Conservation (phyloP, 345 rosid genomes). For the Eucalyptus rudis region DNA sequence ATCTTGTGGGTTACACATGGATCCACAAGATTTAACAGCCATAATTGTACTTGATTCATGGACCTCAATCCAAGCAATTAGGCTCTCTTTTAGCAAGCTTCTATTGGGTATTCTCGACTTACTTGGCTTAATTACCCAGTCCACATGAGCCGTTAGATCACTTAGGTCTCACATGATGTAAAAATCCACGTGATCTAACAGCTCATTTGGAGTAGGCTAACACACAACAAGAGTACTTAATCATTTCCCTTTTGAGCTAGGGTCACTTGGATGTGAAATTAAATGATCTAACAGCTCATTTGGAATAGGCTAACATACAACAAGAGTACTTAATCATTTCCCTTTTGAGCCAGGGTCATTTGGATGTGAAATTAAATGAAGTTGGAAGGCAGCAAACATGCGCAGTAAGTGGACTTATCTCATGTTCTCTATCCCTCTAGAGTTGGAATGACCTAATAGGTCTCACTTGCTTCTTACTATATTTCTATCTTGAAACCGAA, state of each 20-base stretch:
- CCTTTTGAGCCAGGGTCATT: background rate
- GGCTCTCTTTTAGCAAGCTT: background rate
- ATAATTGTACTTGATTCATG: no score
- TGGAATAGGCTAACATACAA: background rate
- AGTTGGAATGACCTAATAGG: no score
- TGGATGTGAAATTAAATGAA: slow-evolving; percentile 3
- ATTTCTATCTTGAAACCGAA: background rate
- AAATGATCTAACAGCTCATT: no score
- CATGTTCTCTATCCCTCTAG: background rate
- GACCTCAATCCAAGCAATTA: no score
- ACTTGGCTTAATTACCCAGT: background rate
- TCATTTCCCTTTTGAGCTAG: no score
- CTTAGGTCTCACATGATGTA: background rate
- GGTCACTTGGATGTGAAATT: no score
- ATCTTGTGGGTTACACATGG: background rate
- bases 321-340: background rate
- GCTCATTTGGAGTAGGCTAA: no score
- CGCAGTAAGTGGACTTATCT: background rate
- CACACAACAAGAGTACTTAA: no score
- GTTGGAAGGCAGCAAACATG: slow-evolving; percentile 1
- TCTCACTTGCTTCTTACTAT: background rate
- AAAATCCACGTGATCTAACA: background rate
- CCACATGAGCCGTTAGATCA: background rate
- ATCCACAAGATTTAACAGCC: no score
- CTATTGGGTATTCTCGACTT: background rate